These are phyloP conservation scores for Komagataella phaffii DNA, from an alignment of 805 yeast species.

Conservation along the genomic window DNA sequence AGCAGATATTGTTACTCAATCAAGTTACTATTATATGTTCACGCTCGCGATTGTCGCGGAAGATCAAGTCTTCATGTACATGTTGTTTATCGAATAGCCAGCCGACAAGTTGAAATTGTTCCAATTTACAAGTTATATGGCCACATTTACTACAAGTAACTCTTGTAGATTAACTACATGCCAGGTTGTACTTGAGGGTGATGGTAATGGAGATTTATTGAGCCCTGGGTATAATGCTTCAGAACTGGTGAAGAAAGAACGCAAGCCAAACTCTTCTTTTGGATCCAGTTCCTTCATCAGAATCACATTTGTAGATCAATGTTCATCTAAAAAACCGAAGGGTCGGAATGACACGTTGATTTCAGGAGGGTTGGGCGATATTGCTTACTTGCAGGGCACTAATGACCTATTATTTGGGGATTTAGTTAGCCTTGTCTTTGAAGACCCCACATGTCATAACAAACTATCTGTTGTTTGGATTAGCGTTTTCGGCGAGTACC, in stretches of 20 bases:
- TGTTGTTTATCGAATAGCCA: neutral
- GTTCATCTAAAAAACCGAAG: neutral
- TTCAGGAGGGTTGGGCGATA: slow-evolving; percentile 9
- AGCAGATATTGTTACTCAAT: too few relatives aligned
- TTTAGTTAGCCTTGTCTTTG: slow-evolving; percentile 35
- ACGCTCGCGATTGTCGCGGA: neutral
- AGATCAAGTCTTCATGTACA: too few relatives aligned
- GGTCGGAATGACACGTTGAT: neutral
- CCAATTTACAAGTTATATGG: neutral
- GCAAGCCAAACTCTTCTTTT: neutral
- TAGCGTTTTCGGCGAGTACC: slow-evolving; percentile 54
- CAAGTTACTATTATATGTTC: too few relatives aligned
- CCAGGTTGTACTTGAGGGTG: neutral
- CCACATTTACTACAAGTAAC: neutral
- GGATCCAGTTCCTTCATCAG: neutral
- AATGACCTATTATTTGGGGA: slow-evolving; percentile 33
- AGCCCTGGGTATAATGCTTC: neutral
- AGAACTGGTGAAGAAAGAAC: neutral
- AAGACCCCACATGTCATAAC: slow-evolving; percentile 22
- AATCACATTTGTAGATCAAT: neutral
- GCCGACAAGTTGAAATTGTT: neutral
- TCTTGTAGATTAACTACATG: neutral
- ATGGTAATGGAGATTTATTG: neutral
- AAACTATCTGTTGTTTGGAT: slow-evolving; percentile 22
- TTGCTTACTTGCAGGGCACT: slow-evolving; percentile 37